Conservation (phyloP, 2,329 filamentous ascomycete species). For the Karstenula rhodostoma region DNA sequence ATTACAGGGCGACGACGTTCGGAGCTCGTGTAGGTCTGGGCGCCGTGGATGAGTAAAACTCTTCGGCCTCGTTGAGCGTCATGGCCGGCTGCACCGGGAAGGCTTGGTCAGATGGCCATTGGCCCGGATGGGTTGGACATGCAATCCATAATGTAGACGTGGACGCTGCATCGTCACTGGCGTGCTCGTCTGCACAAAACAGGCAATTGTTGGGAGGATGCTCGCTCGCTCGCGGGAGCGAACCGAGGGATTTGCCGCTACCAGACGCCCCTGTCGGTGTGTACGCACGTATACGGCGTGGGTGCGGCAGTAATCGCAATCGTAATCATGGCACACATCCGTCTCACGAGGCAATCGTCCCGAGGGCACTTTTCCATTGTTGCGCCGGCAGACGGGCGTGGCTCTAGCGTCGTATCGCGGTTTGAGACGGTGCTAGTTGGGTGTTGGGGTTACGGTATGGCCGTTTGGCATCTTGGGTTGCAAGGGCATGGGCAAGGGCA, state of each 20-base stretch:
- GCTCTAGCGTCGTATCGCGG: neutral
- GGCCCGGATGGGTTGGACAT: neutral
- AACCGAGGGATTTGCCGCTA: constrained; percentile 15
- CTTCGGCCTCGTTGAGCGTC: neutral
- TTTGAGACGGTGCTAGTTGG: neutral
- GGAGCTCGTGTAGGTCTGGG: constrained; percentile 13
- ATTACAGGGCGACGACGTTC: constrained; percentile 14
- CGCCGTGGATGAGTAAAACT: constrained; percentile 12
- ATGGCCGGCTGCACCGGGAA: neutral
- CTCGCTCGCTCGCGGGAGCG: constrained; percentile 6
- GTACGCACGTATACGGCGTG: constrained; percentile 5
- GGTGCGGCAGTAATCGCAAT: neutral
- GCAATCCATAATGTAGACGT: neutral
- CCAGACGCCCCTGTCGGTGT: constrained; percentile 3
- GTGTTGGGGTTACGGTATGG: too few relatives aligned
- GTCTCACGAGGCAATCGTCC: constrained; percentile 8
- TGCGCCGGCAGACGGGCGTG: neutral
- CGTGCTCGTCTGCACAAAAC: constrained; percentile 8
- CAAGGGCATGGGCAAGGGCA: too few relatives aligned
- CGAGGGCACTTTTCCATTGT: constrained; percentile 3
- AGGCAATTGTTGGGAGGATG: constrained; percentile 14
- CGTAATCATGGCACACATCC: too few relatives aligned
- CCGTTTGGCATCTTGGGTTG: too few relatives aligned
- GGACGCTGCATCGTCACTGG: constrained; percentile 10
- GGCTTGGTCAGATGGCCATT: constrained; percentile 1